A percentile compares a stretch with the other conserved stretches of the same genome.
Conservation (phyloP, 495 filamentous ascomycete genomes). For the Amniculicola lignicola region DNA sequence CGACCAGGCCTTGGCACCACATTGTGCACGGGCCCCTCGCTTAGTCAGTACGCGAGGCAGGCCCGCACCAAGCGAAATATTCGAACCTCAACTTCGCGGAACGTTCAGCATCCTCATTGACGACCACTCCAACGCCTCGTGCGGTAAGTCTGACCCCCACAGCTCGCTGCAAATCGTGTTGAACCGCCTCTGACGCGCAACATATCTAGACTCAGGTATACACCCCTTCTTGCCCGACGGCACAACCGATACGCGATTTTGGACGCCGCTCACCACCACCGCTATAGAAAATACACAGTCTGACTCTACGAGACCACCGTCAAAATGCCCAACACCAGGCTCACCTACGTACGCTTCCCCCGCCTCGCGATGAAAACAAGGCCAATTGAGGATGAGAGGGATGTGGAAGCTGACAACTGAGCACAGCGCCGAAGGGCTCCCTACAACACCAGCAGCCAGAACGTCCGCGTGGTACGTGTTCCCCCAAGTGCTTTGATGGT, state of each 20-base stretch:
- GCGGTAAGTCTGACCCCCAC: slow-evolving; percentile 15
- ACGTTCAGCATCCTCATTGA: too few relatives aligned
- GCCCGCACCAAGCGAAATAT: too few relatives aligned
- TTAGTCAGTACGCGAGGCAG: too few relatives aligned
- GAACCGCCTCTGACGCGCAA: neutral
- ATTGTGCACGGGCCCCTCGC: too few relatives aligned
- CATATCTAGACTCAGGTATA: slow-evolving; percentile 18
- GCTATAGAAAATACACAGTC: slow-evolving; percentile 4
- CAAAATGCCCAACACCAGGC: slow-evolving; percentile 31
- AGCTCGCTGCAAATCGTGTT: neutral
- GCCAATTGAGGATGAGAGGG: slow-evolving; percentile 7
- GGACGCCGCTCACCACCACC: slow-evolving; percentile 21
- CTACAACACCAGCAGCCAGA: slow-evolving; percentile 97
- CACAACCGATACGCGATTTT: neutral
- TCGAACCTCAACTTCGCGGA: too few relatives aligned
- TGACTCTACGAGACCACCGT: slow-evolving; percentile 18
- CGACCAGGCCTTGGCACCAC: too few relatives aligned
- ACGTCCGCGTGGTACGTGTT: slow-evolving; percentile 76
- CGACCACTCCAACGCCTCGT: slow-evolving; percentile 13
- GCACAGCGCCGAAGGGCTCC: slow-evolving; percentile 46
- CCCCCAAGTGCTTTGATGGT: neutral
- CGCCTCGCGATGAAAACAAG: neutral
- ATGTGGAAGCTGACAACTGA: slow-evolving; percentile 15
- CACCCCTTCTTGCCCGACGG: neutral
- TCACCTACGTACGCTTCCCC: slow-evolving; percentile 33